Conservation (phyloP, 495 filamentous ascomycete genomes). For the Aspergillus taichungensis region DNA sequence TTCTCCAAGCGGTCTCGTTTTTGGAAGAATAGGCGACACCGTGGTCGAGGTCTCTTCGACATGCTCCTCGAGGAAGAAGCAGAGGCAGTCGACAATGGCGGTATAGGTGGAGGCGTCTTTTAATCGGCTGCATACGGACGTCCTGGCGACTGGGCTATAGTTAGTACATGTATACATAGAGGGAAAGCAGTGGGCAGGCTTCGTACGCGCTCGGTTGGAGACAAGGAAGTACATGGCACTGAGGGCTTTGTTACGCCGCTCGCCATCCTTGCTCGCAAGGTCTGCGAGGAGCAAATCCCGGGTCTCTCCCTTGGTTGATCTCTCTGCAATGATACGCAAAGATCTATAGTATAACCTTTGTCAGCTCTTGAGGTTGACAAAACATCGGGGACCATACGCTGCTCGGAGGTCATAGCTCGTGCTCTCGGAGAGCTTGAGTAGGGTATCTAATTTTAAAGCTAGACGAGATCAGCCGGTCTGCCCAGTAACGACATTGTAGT, state of each 20-base stretch:
- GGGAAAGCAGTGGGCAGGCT: background rate
- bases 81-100: constrained; percentile 39
- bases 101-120: constrained; percentile 30
- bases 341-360: constrained; percentile 24
- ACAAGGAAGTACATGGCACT: constrained; percentile 37
- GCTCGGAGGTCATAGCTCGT: constrained; percentile 43
- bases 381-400: constrained; percentile 29
- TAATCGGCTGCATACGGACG: constrained; percentile 29
- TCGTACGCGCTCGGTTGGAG: constrained; percentile 33
- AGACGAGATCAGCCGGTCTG: background rate
- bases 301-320: constrained; percentile 34
- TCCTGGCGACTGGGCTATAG: constrained; percentile 24
- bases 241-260: constrained; percentile 30
- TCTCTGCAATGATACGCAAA: constrained; percentile 41
- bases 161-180: constrained; percentile 5
- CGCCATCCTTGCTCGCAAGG: constrained; percentile 27
- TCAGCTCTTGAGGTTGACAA: background rate
- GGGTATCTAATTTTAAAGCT: constrained; percentile 44
- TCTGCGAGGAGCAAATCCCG: constrained; percentile 35
- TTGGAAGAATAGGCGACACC: constrained; percentile 35
- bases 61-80: constrained; percentile 39
- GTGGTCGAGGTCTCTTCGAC: constrained; percentile 27
- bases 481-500: background rate
- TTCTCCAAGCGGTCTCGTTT: constrained; percentile 35
- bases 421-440: constrained; percentile 40